Evolutionary conservation across 345 rosid species (phyloP), one percentile per base, ranked within the genome.

Genomic region (Corchorus olitorius): DNA sequence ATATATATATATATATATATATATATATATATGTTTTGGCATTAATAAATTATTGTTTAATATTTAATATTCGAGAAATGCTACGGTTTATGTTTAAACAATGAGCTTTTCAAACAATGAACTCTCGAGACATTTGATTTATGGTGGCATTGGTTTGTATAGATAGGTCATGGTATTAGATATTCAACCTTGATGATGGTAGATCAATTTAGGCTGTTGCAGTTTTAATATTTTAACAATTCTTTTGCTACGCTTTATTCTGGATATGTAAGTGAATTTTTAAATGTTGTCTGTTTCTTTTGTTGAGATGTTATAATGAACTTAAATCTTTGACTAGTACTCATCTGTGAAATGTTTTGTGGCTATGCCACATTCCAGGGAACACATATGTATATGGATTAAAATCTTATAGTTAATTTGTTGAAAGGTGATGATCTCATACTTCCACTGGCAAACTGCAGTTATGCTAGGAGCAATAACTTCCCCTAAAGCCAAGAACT

Each of bases 371-470:
- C 39, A 16, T 59, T 56, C 50, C 64, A 56, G 39, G 37, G 52
- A n/a, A 39, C 14, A 6, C 2, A 64, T 55, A 64, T 55, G 41
- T 41, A 52, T 6, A 13, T 56, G 75, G 37, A 56, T 72, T 49
- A 55, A 72, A 72, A 70, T 22, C 54, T 33, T 8, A 4, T 34
- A 34, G 60, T 70, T 53, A 16, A 52, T 70, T 70, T 45, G 27
- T 34, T 34, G 52, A 70, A 52, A 34, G 46, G 16, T 34, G 33
- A 70, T 16, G 39, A 19, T 33, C 16, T 48, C 27, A 19, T 68
- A 48, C 72, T 68, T 52, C 22, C 58, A 48, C 14, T 49, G 43
- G 14, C 19, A 46, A 48, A 22, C 16, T 48, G 48, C 14, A 27
- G 71, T 27, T 20, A 68, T 49, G 41, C 14, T 49, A 33, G 33